A percentile compares a stretch with the other conserved stretches of the same genome.
Conservation (phyloP, 2,329 filamentous ascomycete genomes). For the Penicillium griseofulvum region DNA sequence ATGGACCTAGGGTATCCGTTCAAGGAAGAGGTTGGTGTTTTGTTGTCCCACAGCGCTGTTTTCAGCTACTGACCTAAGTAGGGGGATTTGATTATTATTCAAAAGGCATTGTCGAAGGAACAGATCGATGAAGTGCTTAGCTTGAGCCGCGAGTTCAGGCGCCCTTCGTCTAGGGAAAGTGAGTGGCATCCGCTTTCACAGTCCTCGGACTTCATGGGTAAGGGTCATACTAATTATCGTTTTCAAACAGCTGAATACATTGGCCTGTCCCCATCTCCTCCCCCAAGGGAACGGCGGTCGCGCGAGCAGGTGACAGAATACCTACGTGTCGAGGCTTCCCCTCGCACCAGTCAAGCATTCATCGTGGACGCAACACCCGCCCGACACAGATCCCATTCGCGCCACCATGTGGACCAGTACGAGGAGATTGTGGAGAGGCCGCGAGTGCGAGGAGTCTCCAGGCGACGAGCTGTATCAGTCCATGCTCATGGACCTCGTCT, state of each 20-base stretch:
- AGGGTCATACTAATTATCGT: constrained; percentile 5
- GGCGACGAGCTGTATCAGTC: constrained; percentile 37
- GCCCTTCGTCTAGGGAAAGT: constrained; percentile 29
- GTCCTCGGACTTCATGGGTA: constrained; percentile 3
- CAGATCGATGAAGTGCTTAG: constrained; percentile 89
- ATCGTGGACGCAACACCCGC: constrained; percentile 36
- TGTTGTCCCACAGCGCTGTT: constrained; percentile 8
- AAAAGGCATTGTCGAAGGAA: constrained; percentile 79
- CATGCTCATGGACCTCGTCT: constrained; percentile 36
- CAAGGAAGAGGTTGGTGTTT: constrained; percentile 69
- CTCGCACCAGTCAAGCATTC: constrained; percentile 29
- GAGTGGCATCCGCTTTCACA: constrained; percentile 18
- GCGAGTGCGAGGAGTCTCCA: constrained; percentile 28
- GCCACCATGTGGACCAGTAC: constrained; percentile 23
- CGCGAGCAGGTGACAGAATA: constrained; percentile 29
- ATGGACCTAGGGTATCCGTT: constrained; percentile 84
- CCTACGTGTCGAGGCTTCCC: constrained; percentile 24
- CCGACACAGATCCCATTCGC: constrained; percentile 22
- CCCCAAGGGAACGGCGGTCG: constrained; percentile 19
- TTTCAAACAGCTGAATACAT: constrained; percentile 24
- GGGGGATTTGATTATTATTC: constrained; percentile 78
- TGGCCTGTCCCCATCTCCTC: not conserved
- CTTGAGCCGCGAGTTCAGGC: constrained; percentile 64
- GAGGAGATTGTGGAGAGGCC: constrained; percentile 31
- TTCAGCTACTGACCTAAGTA: constrained; percentile 43